Base-by-base conservation (phyloP, 345 rosid species). In the Ceriops tagal region DNA sequence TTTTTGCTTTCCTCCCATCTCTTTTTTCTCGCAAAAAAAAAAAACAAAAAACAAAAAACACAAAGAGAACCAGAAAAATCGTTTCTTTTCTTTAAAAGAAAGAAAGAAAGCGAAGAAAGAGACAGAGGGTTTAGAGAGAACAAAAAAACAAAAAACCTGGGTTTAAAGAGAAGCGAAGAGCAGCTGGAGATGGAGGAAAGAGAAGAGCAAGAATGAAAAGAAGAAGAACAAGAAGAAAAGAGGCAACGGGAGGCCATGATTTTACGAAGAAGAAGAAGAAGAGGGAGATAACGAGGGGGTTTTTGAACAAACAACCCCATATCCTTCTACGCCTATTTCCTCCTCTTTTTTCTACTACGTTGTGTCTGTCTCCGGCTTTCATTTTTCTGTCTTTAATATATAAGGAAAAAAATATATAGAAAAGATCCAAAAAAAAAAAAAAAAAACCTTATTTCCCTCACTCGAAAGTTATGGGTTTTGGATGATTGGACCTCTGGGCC, bases 211-310 rank as follows among this genome's bases (percentile, higher is more conserved):
- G 71, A 43, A 49, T 71, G 71, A 61, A 5, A 61, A 34, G 62
- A 3, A 21, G 58, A 43, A 47, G 68, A 24, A 67, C 68, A 27
- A 46, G 68, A 53, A 71, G 57, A 65, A 56, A 71, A 67, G 39
- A 37, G 62, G 70, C 73, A 78, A 53, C 83, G 82, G 71, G 81
- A 80, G 69, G 90, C 79, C 88, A 85, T 83, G 81, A 80, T 69
- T 61, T 8, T 9, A 5, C 53, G 64, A 51, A 82, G 87, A 19
- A 78, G 65, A 66, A 64, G 79, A 55, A 58, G 87, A 10, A 78
- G 65, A 66, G 58, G 79, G 49, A 64, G 79, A 69, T 61, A 79
- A 64, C 71, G 79, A 76, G 72, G 76, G 34, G 83, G 72, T 56
- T 77, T 84, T 53, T 81, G 82, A 63, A 77, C 80, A 67, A 71